Evolutionary conservation across 2,329 filamentous ascomycete species (phyloP), one percentile per base, ranked within the genome.

Genomic region (Colletotrichum sp.): DNA sequence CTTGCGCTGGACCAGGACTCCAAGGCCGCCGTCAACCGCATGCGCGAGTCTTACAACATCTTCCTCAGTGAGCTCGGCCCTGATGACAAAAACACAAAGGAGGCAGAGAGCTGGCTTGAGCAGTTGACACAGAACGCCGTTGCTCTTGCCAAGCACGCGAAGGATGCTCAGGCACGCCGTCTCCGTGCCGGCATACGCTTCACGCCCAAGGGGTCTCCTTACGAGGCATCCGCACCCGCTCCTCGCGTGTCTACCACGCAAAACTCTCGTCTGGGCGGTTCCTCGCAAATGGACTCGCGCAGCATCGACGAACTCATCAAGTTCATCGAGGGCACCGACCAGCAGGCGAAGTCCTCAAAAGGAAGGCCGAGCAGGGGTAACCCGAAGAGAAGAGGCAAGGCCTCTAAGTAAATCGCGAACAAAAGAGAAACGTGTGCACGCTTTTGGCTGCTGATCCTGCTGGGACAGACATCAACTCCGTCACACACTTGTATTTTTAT

Each of bases 11-110:
- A 99, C 84, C 94, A 96, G 80, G 96, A 99, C 84, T 94, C 96
- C 80, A 98, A 98, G 88, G 94, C 90, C 63, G 96, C 97, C 16
- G 96, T 99, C 72, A 92, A 91, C 82, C 94, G 94, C 83, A 99
- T 99, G 97, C 94, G 96, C 76, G 96, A 98, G 84, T 97, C 96
- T 61, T 98, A 96, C 88, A 98, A 94, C 86, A 97, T 98, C 83
- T 99, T 99, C 92, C 92, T 96, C 77, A 88, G 89, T 73, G 92
- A 97, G 81, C 93, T 99, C 7, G 97, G 97, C 32, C 88, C 96
- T 3, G 93, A 98, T 52, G 96, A 98, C 85, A 95, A 96, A 85
- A 98, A 99, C 88, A 99, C 97, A 77, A 98, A 98, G 88, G 97
- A 99, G 84, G 96, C 97, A 4, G 96, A 98, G 87, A 95, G 92